Base-by-base conservation (phyloP, 257 asterid genomes). In the Anisodus tanguticus region DNA sequence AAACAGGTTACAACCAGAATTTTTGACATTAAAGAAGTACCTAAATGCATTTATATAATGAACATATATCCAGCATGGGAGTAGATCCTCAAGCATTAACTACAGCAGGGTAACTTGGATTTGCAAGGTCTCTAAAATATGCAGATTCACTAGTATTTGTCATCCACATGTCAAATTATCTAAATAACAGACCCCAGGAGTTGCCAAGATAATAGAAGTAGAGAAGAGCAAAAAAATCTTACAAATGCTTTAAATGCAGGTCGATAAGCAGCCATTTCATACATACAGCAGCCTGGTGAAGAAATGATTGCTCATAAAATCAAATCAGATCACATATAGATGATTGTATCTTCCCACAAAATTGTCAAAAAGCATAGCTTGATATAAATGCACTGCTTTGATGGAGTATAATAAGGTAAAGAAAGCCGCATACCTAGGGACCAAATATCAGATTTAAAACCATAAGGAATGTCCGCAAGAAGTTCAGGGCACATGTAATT, bases 401-500 rank as follows among this genome's bases (percentile, higher is more conserved):
- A 47, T 47, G 7, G 60, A 19, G 43, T 47, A 10, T 26, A 31
- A 72, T 22, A 19, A 72, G 43, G 39, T 19, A 19, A 19, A 72
- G 80, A 49, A 74, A 22, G 17, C 45, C 49, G 22, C 94, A 57
- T 92, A 97, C 99, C 99, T 58, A 97, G 97, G 41, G 99, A 97
- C 99, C 99, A 95, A 68, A 97, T 97, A 89, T 97, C 99, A 8
- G 99, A 97, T 84, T 97, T 97, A 82, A 95, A 97, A 79, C 99
- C 98, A 82, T 97, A 97, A 31, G 99, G 99, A 82, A 97, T 97
- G 82, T 97, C 99, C 57, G 99, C 96, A 80, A 97, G 97, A 86
- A 97, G 99, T 90, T 97, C 98, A 31, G 99, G 99, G 76, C 98
- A 97, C 99, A 97, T 97, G 92, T 97, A 97, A 89, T 95, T 97